Percentiles rank a stretch among this genome's conserved stretches.
Conservation (phyloP, 2,329 filamentous ascomycete genomes). For the Clonostachys solani region DNA sequence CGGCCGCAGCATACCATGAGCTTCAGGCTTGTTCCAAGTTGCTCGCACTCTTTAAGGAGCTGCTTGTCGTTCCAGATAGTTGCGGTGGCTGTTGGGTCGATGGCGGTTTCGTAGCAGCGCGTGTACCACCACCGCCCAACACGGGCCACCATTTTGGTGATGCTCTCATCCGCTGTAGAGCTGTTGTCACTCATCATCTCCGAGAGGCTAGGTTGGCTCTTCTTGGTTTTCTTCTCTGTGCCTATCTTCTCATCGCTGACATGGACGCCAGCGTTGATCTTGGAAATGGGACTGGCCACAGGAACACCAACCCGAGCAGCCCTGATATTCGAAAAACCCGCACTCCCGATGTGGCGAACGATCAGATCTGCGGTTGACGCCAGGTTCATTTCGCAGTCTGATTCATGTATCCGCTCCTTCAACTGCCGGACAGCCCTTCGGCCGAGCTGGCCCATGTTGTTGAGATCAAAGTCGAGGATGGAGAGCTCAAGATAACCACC, state of each 20-base stretch:
- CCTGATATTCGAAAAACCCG: conserved; percentile 70
- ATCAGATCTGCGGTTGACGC: conserved; percentile 56
- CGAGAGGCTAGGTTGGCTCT: conserved; percentile 52
- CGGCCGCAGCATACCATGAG: conserved; percentile 89
- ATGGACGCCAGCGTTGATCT: conserved; percentile 11
- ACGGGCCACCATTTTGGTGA: conserved; percentile 86
- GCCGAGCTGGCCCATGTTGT: conserved; percentile 74
- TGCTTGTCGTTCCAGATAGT: conserved; percentile 77
- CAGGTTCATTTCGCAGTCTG: conserved; percentile 56
- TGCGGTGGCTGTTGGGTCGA: conserved; percentile 35
- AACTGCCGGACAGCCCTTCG: conserved; percentile 65
- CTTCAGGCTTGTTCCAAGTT: conserved; percentile 81
- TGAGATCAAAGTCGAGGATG: conserved; percentile 73
- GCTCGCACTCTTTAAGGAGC: conserved; percentile 79
- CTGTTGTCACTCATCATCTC: conserved; percentile 71
- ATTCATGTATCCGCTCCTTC: conserved; percentile 65
- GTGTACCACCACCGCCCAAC: conserved; percentile 97
- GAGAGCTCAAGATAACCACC: conserved; percentile 77
- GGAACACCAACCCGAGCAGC: conserved; percentile 76
- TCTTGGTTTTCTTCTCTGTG: conserved; percentile 14
- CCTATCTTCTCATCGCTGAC: conserved; percentile 6
- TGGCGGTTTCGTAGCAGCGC: conserved; percentile 77
- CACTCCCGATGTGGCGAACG: conserved; percentile 61
- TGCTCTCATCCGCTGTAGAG: conserved; percentile 73
- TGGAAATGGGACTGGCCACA: conserved; percentile 50